Percentiles rank a stretch among this genome's conserved stretches.
These are phyloP conservation scores for Calonectria montana DNA, from an alignment of 2,329 filamentous ascomycete species.

Conservation along the genomic window DNA sequence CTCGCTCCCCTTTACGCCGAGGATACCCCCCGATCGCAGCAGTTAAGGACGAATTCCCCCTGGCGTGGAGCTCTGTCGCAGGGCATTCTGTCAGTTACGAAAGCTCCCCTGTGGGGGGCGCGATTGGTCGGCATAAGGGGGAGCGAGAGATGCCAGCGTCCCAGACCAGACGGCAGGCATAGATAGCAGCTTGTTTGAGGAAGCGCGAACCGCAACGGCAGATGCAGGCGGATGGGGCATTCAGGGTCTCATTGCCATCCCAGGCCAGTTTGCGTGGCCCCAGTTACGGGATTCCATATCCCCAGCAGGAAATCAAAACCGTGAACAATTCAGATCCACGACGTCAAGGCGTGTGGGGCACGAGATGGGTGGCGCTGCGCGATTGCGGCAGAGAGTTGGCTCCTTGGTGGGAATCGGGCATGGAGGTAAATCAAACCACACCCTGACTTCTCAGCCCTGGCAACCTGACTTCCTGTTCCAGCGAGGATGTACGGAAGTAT, in stretches of 20 bases:
- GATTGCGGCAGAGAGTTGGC: slow-evolving; percentile 5
- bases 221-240: slow-evolving; percentile 18
- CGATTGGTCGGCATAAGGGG: slow-evolving; percentile 2
- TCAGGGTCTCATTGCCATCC: slow-evolving; percentile 17
- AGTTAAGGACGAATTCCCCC: background rate
- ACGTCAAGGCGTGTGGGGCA: slow-evolving; percentile 26
- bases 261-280: slow-evolving; percentile 4
- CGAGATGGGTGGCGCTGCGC: slow-evolving; percentile 10
- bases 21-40: slow-evolving; percentile 6
- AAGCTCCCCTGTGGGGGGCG: slow-evolving; percentile 7
- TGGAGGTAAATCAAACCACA: background rate
- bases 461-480: background rate
- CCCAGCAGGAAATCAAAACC: background rate
- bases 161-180: background rate
- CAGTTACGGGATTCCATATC: background rate
- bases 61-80: background rate
- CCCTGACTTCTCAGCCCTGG: background rate
- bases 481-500: slow-evolving; percentile 17
- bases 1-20: slow-evolving; percentile 44
- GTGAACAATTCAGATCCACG: slow-evolving; percentile 17
- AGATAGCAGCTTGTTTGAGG: background rate
- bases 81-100: background rate
- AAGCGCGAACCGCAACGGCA: slow-evolving; percentile 10
- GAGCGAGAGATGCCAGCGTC: slow-evolving; percentile 1
- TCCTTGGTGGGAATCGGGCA: background rate